These are phyloP conservation scores for Venturia aucupariae DNA, from an alignment of 2,329 filamentous ascomycete species.

Conservation along the genomic window DNA sequence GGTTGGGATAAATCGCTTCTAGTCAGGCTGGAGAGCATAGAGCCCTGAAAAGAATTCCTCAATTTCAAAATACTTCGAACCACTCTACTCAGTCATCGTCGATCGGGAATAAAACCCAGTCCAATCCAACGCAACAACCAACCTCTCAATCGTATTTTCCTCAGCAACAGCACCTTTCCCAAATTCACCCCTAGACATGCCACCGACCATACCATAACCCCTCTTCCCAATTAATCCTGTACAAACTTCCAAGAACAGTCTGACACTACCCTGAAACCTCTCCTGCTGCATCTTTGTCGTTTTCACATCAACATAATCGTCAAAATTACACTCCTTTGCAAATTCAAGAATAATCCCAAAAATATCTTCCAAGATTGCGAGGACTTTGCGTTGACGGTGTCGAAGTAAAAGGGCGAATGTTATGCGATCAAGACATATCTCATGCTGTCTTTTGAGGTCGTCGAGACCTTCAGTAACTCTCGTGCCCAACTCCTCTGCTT, in stretches of 20 bases:
- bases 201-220: slow-evolving; percentile 32
- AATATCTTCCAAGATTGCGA: slow-evolving; percentile 66
- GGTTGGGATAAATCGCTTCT: no score
- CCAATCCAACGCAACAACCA: slow-evolving; percentile 64
- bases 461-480: slow-evolving; percentile 51
- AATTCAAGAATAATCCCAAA: slow-evolving; percentile 66
- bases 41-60: no score
- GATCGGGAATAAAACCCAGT: slow-evolving; percentile 55
- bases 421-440: slow-evolving; percentile 64
- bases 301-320: slow-evolving; percentile 19
- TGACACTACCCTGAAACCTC: slow-evolving; percentile 60
- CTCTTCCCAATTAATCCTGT: slow-evolving; percentile 57
- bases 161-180: slow-evolving; percentile 30
- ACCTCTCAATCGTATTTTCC: slow-evolving; percentile 55
- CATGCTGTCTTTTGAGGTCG: slow-evolving; percentile 59
- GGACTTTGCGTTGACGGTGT: slow-evolving; percentile 63
- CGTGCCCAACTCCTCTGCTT: slow-evolving; percentile 37
- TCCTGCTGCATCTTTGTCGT: slow-evolving; percentile 48
- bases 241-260: slow-evolving; percentile 66
- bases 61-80: no score
- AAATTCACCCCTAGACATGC: slow-evolving; percentile 19
- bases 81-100: no score
- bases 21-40: no score
- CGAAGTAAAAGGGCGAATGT: slow-evolving; percentile 64
- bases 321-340: slow-evolving; percentile 32